Evolutionary conservation across 2,329 filamentous ascomycete genomes (phyloP).

Genomic region (Penicillium sp.): DNA sequence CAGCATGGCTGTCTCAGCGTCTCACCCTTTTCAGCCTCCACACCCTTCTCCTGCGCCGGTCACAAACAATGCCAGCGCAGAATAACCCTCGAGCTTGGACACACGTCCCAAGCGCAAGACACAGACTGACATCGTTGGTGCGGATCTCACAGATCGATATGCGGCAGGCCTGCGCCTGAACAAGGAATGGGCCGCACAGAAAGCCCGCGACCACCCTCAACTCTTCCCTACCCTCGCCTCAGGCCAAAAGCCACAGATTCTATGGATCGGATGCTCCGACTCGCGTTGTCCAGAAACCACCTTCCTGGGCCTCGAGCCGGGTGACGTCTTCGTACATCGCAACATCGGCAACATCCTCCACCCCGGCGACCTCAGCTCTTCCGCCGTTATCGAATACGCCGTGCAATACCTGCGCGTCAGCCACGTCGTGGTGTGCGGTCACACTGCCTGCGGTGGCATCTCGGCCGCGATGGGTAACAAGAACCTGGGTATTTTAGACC

Average conservation of each 20-base stretch:
- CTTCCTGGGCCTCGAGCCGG: conserved; percentile 72
- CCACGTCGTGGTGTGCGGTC: conserved; percentile 61
- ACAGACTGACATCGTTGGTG: conserved; percentile 15
- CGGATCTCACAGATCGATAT: conserved; percentile 52
- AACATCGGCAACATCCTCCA: conserved; percentile 86
- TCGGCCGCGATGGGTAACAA: conserved; percentile 55
- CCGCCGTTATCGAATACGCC: conserved; percentile 75
- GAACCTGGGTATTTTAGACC: conserved; percentile 59
- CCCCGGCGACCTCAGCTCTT: conserved; percentile 70
- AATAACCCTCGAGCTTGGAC: background rate
- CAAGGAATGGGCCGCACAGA: conserved; percentile 67
- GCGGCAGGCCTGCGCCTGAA: conserved; percentile 65
- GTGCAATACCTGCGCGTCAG: conserved; percentile 68
- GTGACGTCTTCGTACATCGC: conserved; percentile 84
- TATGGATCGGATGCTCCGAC: conserved; percentile 88
- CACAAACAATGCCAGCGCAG: conserved; percentile 10
- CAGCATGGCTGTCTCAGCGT: background rate
- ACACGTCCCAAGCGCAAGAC: background rate
- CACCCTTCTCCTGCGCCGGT: conserved; percentile 15
- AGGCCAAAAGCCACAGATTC: conserved; percentile 61
- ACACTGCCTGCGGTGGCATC: conserved; percentile 61
- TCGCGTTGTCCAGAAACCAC: conserved; percentile 81
- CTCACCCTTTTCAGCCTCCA: conserved; percentile 21
- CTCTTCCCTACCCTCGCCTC: conserved; percentile 67
- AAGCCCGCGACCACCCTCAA: conserved; percentile 63